Evolutionary conservation across 1,284 basidiomycete genomes (phyloP).

Genomic region (Papiliotrema laurentii): DNA sequence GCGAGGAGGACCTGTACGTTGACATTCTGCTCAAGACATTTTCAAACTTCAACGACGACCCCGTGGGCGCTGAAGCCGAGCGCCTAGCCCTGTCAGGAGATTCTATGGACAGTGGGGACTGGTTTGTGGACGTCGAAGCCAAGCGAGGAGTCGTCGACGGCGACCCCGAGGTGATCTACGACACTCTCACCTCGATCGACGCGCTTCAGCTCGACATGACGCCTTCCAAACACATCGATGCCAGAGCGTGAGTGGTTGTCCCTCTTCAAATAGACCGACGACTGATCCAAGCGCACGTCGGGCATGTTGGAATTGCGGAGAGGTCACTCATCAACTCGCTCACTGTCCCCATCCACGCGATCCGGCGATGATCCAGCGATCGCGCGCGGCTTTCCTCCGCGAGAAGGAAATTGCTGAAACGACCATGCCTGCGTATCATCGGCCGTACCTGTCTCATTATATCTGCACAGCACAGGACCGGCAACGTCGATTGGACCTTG

Average conservation of each 20-base stretch:
- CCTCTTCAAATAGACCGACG: neutral
- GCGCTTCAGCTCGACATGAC: no score
- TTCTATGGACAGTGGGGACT: neutral
- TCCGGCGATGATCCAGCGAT: conserved; percentile 9
- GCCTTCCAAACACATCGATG: neutral
- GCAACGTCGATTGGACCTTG: conserved; percentile 11
- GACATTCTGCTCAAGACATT: conserved; percentile 12
- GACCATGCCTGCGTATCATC: conserved; percentile 9
- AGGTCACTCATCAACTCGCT: conserved; percentile 10
- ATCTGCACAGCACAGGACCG: conserved; percentile 12
- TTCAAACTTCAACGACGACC: conserved; percentile 11
- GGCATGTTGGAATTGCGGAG: conserved; percentile 22
- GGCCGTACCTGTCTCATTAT: conserved; percentile 2
- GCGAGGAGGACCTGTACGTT: conserved; percentile 8
- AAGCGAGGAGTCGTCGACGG: conserved; percentile 4
- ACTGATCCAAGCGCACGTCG: neutral
- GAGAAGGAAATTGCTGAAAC: conserved; percentile 4
- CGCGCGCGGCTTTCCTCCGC: conserved; percentile 8
- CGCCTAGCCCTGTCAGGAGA: neutral
- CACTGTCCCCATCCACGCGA: conserved; percentile 19
- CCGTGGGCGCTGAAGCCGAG: conserved; percentile 1
- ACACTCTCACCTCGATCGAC: no score
- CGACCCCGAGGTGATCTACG: conserved; percentile 11
- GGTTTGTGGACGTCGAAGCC: conserved; percentile 8
- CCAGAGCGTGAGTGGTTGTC: neutral